Base-by-base conservation (phyloP, 73 alveolate genomes). In the Blepharisma japonicum region DNA sequence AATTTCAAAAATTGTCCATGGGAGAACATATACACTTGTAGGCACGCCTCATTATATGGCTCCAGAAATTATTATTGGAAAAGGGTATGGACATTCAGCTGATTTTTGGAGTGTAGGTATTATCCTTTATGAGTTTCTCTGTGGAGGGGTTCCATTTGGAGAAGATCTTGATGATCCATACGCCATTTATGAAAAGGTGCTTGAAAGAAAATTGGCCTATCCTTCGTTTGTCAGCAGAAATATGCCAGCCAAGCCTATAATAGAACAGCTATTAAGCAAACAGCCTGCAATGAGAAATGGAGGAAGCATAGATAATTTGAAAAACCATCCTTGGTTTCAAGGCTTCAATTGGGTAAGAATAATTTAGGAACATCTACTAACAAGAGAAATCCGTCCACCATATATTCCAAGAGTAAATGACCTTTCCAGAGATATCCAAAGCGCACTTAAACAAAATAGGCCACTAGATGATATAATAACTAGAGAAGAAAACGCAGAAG, bases 81-180 rank as follows among this genome's bases (percentile, higher is more conserved):
- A 80, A 76, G 96, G 96, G 2, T 90, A 90, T 70, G 77, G 92
- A 11, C 83, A 78, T 74, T 81, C 78, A 53, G 94, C 85, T 25
- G 96, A 89, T 87, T 68, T 87, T 25, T 89, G 96, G 94, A 80
- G 91, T n/a, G 81, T 89, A 6, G 96, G 94, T 8, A 77, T 89
- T 45, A 85, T 92, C 56, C 81, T 89, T 71, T 89, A 79, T 79
- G 96, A 89, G 72, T 89, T 89, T 66, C 79, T 89, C 81, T 89
- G 96, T 83, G 96, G 96, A 8, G 83, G 87, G 53, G 92, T 89
- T 9, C 96, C 96, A 0, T 89, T 81, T 67, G 96, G 94, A 42
- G 96, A 89, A 80, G 94, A 89, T n/a, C 89, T 79, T n/a, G 92
- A 89, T 32, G 96, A 89, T 67, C 96, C 96, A 50, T 83, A 87